These are phyloP conservation scores for Leccinum barrowsii DNA, from an alignment of 768 basidiomycete genomes.

Conservation along the genomic window DNA sequence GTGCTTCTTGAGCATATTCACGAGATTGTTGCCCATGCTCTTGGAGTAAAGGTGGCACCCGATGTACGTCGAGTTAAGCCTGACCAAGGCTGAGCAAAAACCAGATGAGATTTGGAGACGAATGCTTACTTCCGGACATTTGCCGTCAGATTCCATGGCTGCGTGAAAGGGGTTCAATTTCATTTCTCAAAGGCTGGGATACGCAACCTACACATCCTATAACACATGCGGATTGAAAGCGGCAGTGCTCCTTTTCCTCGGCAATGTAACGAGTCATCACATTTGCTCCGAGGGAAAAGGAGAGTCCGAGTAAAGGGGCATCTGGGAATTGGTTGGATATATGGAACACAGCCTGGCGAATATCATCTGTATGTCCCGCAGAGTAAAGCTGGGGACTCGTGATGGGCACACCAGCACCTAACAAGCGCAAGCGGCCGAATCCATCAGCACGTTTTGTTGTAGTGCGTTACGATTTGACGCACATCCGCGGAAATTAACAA, in stretches of 20 bases:
- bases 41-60: constrained; percentile 68
- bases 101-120: constrained; percentile 7
- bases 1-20: constrained; percentile 54
- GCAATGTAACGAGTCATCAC: constrained; percentile 87
- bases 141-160: constrained; percentile 50
- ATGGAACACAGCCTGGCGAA: constrained; percentile 76
- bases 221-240: constrained; percentile 62
- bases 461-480: constrained; percentile 29
- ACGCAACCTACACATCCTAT: constrained; percentile 65
- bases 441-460: constrained; percentile 13
- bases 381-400: constrained; percentile 84
- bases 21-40: constrained; percentile 75
- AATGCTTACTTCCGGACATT: constrained; percentile 34
- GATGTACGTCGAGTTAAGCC: constrained; percentile 53
- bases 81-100: constrained; percentile 26
- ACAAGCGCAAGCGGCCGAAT: constrained; percentile 7
- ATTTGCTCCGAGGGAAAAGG: constrained; percentile 93
- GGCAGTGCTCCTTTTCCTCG: constrained; percentile 67
- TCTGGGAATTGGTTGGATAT: constrained; percentile 68
- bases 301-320: constrained; percentile 81
- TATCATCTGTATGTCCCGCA: constrained; percentile 86
- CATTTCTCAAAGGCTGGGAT: constrained; percentile 8
- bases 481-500: constrained; percentile 94
- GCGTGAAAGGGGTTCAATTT: constrained; percentile 10
- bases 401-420: constrained; percentile 82